Evolutionary conservation across 768 basidiomycete species (phyloP).

Genomic region (Pisolithus tinctorius): DNA sequence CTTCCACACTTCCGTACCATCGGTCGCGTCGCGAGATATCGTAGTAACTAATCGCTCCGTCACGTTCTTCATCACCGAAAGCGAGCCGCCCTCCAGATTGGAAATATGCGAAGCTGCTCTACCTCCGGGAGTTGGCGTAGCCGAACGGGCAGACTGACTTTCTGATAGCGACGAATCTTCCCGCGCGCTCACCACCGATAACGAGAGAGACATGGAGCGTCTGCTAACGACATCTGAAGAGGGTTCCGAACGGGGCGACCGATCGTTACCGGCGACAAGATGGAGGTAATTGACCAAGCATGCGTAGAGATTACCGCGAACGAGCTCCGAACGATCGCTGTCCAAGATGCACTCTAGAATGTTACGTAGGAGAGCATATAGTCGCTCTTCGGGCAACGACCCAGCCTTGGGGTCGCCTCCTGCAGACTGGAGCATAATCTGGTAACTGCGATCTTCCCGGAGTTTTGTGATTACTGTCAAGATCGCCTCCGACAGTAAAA

Average conservation of each 20-base stretch:
- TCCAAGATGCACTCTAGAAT: conserved; percentile 71
- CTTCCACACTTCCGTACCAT: conserved; percentile 95
- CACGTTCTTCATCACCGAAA: conserved; percentile 57
- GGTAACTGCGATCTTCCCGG: conserved; percentile 74
- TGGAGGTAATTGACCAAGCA: conserved; percentile 85
- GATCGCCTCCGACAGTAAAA: conserved; percentile 79
- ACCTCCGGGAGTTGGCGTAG: conserved; percentile 13
- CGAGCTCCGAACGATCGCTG: conserved; percentile 73
- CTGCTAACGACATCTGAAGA: conserved; percentile 17
- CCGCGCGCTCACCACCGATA: conserved; percentile 31
- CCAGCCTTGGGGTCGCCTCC: conserved; percentile 58
- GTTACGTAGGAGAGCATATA: conserved; percentile 66
- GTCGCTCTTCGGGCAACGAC: conserved; percentile 71
- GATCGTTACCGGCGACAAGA: conserved; percentile 34
- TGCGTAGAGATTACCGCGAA: conserved; percentile 94
- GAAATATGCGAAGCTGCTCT: conserved; percentile 13
- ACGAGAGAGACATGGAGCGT: conserved; percentile 21
- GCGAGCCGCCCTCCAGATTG: conserved; percentile 53
- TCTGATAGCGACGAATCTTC: conserved; percentile 36
- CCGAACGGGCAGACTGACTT: conserved; percentile 25
- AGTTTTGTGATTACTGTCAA: conserved; percentile 82
- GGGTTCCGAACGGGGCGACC: conserved; percentile 7
- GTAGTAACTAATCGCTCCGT: conserved; percentile 68
- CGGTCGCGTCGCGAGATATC: conserved; percentile 86
- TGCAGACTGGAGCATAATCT: conserved; percentile 59